These are phyloP conservation scores for Blastobotrys niveus DNA, from an alignment of 1,139 yeast species.

Conservation along the genomic window DNA sequence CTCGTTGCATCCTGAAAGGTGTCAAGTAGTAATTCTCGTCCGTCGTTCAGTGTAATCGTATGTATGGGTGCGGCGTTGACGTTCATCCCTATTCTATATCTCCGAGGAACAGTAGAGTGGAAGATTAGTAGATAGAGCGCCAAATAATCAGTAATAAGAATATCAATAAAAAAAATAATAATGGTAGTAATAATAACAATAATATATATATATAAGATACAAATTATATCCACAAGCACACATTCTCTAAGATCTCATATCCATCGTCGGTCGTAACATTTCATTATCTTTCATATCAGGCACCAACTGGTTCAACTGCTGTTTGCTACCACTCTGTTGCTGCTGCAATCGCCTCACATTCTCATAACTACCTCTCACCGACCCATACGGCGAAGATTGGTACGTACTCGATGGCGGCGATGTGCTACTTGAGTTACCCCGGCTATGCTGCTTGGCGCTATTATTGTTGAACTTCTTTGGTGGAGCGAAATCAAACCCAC, in stretches of 20 bases:
- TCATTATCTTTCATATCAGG: constrained; percentile 26
- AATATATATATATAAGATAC: constrained; percentile 2
- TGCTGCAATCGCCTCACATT: background rate
- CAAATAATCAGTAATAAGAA: background rate
- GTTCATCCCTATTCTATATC: too few relatives aligned
- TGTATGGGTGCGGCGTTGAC: background rate
- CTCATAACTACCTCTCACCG: constrained; percentile 8
- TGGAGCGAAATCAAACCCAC: constrained; percentile 32
- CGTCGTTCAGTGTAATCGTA: too few relatives aligned
- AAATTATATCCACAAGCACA: too few relatives aligned
- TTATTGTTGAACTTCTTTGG: constrained; percentile 24
- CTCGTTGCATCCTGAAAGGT: too few relatives aligned
- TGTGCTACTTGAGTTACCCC: background rate
- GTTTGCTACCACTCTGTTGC: background rate
- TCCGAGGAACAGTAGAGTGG: too few relatives aligned
- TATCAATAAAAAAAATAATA: background rate
- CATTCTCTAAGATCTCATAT: constrained; percentile 23
- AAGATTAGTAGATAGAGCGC: background rate
- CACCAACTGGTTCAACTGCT: constrained; percentile 19
- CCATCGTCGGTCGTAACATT: constrained; percentile 29
- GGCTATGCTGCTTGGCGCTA: background rate
- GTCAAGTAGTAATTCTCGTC: too few relatives aligned
- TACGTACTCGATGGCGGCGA: constrained; percentile 7
- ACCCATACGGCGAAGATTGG: constrained; percentile 3
- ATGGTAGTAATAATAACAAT: background rate